These are phyloP conservation scores for Raphanus sativus DNA, from an alignment of 345 rosid species.

Conservation along the genomic window DNA sequence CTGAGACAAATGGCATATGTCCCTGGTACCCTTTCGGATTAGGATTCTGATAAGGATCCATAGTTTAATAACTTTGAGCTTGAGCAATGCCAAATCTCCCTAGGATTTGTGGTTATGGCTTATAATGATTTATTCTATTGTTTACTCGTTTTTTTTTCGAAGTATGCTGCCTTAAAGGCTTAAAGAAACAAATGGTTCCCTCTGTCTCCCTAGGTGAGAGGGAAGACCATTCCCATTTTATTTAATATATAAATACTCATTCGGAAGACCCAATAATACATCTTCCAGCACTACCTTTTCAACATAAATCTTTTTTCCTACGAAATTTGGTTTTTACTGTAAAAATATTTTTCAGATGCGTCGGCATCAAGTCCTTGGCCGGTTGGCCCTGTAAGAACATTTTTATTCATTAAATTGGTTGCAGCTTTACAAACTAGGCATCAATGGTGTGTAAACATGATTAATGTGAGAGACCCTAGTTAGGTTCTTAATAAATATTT, in stretches of 20 bases:
- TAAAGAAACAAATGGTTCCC: constrained; percentile 38
- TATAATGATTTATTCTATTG: not conserved
- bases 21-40: constrained; percentile 15
- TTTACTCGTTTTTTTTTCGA: constrained; percentile 1
- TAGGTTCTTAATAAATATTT: no score
- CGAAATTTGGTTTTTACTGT: not conserved
- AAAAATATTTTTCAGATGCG: not conserved
- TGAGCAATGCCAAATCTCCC: constrained; percentile 31
- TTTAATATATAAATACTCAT: constrained; percentile 9
- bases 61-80: constrained; percentile 17
- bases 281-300: not conserved
- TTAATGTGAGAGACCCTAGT: no score
- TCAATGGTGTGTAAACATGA: not conserved
- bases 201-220: constrained; percentile 30
- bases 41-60: constrained; percentile 35
- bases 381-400: not conserved
- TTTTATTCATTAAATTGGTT: not conserved
- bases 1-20: constrained; percentile 23
- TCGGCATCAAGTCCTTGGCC: not conserved
- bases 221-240: constrained; percentile 24
- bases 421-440: not conserved
- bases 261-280: constrained; percentile 36
- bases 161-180: constrained; percentile 31
- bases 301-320: not conserved
- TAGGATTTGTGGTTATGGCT: constrained; percentile 26